Evolutionary conservation across 139 green algal species (phyloP), one percentile per base, ranked within the genome.

Genomic region (Chlorella sorokiniana): DNA sequence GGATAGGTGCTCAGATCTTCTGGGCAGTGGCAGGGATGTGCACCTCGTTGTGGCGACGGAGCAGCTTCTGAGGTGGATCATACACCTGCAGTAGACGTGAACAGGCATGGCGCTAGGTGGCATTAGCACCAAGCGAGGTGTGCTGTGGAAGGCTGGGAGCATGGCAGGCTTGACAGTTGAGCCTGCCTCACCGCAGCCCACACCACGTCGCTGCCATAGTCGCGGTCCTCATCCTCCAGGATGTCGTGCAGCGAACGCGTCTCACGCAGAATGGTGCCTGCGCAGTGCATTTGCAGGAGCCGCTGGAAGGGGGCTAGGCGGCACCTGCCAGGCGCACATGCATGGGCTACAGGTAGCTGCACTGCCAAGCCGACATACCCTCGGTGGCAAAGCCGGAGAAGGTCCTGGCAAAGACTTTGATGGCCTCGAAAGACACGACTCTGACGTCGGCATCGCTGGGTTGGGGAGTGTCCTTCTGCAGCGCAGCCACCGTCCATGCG

Each of bases 341-440:
- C 27, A 7, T 44, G 27, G 41, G 14, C 33, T 35, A 9, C 35
- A 52, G 51, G 45, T 4, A 9, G 40, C 63, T 38, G 3, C 4
- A 27, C 63, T 42, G 63, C 5, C 10, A 42, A 38, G 8, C 4
- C 23, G 2, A 51, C 65, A 20, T 38, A 83, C 71, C 69, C 45
- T 86, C 82, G 27, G 82, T 86, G 7, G 82, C 82, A 71, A 82
- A 86, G 44, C 82, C 82, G 35, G 44, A 23, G 61, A 86, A 86
- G 20, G 52, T 29, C 10, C 63, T 33, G 35, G 83, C 74, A 37
- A 72, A 86, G 16, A 78, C 63, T 11, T 40, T 82, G 35, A 68
- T 76, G 29, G 61, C 5, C 6, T 45, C 20, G 45, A 61, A 83
- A 1, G 79, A 8, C 9, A 78, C 70, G 7, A 86, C 33, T 29